Percentiles rank a stretch among this genome's conserved stretches.
Conservation (phyloP, 345 rosid species). For the Sapria himalayana region DNA sequence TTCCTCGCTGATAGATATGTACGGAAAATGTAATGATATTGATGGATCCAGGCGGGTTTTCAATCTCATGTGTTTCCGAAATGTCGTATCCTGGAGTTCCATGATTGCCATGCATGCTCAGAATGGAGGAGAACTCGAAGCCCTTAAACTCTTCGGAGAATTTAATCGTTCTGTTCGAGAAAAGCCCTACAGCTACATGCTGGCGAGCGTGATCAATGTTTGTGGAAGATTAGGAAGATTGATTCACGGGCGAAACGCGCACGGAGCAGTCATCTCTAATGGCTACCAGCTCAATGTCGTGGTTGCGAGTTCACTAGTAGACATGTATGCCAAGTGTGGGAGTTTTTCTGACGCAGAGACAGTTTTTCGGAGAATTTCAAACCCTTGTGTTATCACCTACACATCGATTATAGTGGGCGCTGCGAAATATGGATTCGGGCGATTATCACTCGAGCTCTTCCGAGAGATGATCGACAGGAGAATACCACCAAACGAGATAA, state of each 20-base stretch:
- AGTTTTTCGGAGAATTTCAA: constrained; percentile 25
- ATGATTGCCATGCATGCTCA: constrained; percentile 51
- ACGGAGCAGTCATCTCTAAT: constrained; percentile 31
- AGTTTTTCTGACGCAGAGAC: constrained; percentile 28
- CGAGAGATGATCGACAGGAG: constrained; percentile 32
- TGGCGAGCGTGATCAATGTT: constrained; percentile 50
- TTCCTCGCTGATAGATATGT: constrained; percentile 73
- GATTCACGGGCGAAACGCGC: constrained; percentile 33
- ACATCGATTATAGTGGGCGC: constrained; percentile 57
- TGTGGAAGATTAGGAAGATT: constrained; percentile 54
- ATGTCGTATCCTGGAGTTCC: constrained; percentile 65
- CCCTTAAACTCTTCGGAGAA: constrained; percentile 33
- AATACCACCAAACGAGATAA: constrained; percentile 50
- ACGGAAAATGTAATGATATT: constrained; percentile 66
- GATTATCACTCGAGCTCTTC: constrained; percentile 21
- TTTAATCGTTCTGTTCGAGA: constrained; percentile 11
- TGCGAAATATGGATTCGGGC: constrained; percentile 35
- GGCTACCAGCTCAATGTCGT: constrained; percentile 29
- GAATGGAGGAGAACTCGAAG: constrained; percentile 49
- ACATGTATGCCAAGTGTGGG: constrained; percentile 77
- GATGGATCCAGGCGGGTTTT: constrained; percentile 47
- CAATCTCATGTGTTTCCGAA: constrained; percentile 30
- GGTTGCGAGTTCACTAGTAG: constrained; percentile 45
- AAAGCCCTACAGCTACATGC: constrained; percentile 38
- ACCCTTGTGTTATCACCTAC: constrained; percentile 41